Conservation (phyloP, 768 basidiomycete species). For the Suillus americanus region DNA sequence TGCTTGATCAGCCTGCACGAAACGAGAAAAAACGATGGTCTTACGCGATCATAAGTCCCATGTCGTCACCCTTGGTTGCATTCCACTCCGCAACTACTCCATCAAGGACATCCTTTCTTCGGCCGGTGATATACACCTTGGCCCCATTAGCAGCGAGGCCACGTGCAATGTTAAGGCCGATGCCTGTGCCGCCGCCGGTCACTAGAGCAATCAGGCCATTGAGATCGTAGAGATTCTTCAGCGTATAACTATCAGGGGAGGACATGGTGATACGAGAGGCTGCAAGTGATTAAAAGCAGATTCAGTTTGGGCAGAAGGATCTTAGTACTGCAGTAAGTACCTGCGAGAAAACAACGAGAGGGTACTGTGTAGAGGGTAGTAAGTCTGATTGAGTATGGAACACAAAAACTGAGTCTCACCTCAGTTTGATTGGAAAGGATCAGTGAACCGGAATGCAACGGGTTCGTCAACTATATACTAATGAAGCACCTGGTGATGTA, state of each 20-base stretch:
- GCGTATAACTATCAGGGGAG: conserved; percentile 21
- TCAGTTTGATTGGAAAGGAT: neutral
- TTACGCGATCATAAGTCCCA: conserved; percentile 62
- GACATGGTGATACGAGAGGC: conserved; percentile 16
- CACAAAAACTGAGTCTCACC: neutral
- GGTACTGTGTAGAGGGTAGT: neutral
- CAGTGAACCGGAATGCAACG: neutral
- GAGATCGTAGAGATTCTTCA: conserved; percentile 45
- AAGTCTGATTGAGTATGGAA: neutral
- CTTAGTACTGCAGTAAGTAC: neutral
- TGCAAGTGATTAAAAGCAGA: neutral
- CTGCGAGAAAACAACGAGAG: neutral
- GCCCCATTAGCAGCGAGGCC: conserved; percentile 79
- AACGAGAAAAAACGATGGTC: conserved; percentile 15
- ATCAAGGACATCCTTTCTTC: conserved; percentile 65
- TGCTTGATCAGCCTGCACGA: conserved; percentile 4
- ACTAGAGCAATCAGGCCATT: conserved; percentile 54
- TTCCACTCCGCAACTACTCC: conserved; percentile 51
- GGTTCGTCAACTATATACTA: neutral
- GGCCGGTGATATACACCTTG: conserved; percentile 77
- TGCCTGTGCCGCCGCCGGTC: conserved; percentile 51
- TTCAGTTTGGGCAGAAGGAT: neutral
- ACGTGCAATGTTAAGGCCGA: conserved; percentile 64
- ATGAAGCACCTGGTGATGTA: neutral
- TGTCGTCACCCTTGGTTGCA: conserved; percentile 30